Base-by-base conservation (phyloP, 2,329 filamentous ascomycete species). In the Pezicula carpinea region DNA sequence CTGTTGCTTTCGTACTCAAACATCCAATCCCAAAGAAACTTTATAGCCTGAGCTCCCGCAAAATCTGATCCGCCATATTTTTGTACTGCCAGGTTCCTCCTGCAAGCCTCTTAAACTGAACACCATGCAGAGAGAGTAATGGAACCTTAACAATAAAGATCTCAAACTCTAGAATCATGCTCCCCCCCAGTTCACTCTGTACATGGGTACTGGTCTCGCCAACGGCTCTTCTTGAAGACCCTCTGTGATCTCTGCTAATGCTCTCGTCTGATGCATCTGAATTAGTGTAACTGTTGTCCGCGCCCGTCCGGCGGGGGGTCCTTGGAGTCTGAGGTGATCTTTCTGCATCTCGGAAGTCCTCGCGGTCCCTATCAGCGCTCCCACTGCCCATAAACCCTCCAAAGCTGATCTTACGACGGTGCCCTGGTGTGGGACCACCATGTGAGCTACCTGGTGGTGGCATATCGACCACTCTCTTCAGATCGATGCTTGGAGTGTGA, bases 31-130 rank as follows among this genome's bases (percentile, higher is more conserved):
- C 41, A 40, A 21, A 21, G 32, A 39, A 40, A 42, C 13, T 43
- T 46, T 39, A 44, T 54, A 97, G 77, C 63, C 83, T 83, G 57
- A 99, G 71, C 65, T 93, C 90, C 62, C 86, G 82, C 57, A 99
- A 73, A 60, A 99, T 96, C 59, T 90, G 90, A 68, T 96, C 91
- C 31, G 93, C 93, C 90, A 97, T 95, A 62, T 89, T 92, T 74
- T 96, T 96, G 71, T 95, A 99, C 67, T 96, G 91, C 91, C 92
- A 97, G 49, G 93, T 97, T 50, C 95, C 92, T 31, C 93, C 92
- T 48, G 88, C 82, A 57, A 97, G 85, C 64, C 93, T 90, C 76
- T 99, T 99, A 74, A 99, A 99, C 66, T 97, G 93, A 52, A 99
- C 91, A 41, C 93, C 93, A 63, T 99, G 92, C 48, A 99, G 71